Evolutionary conservation across 371 early-diverging fungal genomes (phyloP), one percentile per base, ranked within the genome.

Genomic region (Syncephalis plumigaleata): DNA sequence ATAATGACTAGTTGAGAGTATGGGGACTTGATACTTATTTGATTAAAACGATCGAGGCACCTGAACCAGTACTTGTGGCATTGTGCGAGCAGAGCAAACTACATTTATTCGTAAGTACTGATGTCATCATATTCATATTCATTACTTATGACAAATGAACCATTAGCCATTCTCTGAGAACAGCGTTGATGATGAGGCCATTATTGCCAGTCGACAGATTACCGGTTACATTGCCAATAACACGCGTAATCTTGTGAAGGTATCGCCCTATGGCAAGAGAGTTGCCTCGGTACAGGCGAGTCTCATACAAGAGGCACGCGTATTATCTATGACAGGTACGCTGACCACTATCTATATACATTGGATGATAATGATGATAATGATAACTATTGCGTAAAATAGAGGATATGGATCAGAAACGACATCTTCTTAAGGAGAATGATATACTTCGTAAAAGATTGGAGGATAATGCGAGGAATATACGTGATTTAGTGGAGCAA

Each of bases 41-140:
- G 15, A 54, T 75, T 20, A 81, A 90, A 50, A 65, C 79, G 13
- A 44, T 95, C n/a, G 79, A 81, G 17, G 88, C 79, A 0, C 87
- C 88, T 2, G 60, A 64, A 0, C 64, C 70, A 3, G 61, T 91
- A 0, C 49, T 84, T 23, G 68, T 67, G 0, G 72, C 75, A 9
- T 52, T 91, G 25, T 87, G 89, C 51, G 47, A 60, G 13, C 60
- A 67, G 42, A 55, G 64, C 9, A 47, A 60, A 0, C 54, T 90
- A 16, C 74, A 90, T 52, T 45, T 53, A n/a, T 64, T 77, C 16
- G 73, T 69, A 65, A 63, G 64, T 56, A 17, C 8, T 31, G 11
- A 31, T 7, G 4, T 4, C 4, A 31, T 31, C 4, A 7, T 4
- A 31, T 7, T 31, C 31, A 7, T 7, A 4, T 31, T 11, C 11